Evolutionary conservation across 2,329 filamentous ascomycete genomes (phyloP).

Genomic region (Sporothrix euskadiensis): DNA sequence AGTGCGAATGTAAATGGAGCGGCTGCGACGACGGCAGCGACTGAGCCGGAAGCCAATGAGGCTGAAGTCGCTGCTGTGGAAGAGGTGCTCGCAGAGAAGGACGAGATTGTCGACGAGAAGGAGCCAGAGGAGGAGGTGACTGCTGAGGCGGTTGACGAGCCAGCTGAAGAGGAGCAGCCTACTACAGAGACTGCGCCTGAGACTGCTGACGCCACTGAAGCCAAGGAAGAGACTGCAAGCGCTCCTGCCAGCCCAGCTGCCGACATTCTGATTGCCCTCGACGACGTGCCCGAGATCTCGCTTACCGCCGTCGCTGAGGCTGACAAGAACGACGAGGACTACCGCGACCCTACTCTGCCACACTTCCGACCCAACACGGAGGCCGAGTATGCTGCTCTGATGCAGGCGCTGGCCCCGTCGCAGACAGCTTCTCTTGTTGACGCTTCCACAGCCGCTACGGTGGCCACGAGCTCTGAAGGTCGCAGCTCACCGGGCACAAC

Average conservation of each 20-base stretch:
- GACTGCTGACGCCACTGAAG: background rate
- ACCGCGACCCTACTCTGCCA: conserved; percentile 63
- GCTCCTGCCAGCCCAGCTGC: background rate
- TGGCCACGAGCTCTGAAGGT: conserved; percentile 27
- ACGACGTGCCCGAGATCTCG: conserved; percentile 17
- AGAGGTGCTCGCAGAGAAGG: conserved; percentile 1
- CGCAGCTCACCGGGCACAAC: conserved; percentile 10
- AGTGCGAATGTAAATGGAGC: background rate
- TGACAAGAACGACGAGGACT: conserved; percentile 31
- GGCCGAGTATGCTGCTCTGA: conserved; percentile 17
- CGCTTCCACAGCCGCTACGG: conserved; percentile 25
- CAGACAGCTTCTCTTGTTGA: conserved; percentile 21
- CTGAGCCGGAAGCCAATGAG: conserved; percentile 6
- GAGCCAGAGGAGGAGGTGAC: background rate
- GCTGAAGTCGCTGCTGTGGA: conserved; percentile 2
- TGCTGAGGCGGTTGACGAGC: background rate
- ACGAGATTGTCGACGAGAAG: background rate
- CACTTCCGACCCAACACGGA: conserved; percentile 64
- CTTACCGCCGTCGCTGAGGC: conserved; percentile 28
- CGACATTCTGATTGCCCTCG: background rate
- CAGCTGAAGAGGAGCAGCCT: background rate
- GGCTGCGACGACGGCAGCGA: background rate
- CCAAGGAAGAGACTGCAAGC: background rate
- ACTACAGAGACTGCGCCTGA: background rate
- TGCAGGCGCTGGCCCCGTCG: conserved; percentile 7